Evolutionary conservation across 2,329 filamentous ascomycete species (phyloP), one percentile per base, ranked within the genome.

Genomic region (Paraconiothyrium sp.): DNA sequence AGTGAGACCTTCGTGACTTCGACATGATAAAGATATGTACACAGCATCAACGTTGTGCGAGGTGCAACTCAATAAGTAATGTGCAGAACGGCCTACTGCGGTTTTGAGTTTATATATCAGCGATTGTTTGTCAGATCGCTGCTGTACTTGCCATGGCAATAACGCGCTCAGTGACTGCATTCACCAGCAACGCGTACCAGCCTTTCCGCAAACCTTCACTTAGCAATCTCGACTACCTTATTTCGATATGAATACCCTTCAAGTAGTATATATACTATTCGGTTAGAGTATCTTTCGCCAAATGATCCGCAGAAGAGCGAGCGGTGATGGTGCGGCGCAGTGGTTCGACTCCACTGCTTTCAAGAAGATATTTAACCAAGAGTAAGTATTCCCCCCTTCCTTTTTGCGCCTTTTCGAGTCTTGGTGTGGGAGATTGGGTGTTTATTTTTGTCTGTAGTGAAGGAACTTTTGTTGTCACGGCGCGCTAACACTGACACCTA

Each of bases 321-420:
- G 32, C 32, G 32, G 48, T 22, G 32, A 51, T 32, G 27, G 35
- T 49, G 10, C 41, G 41, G n/a, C n/a, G 41, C 41, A 44, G 20
- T 46, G 43, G 43, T 46, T 46, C 43, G 43, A 46, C 20, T 44
- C n/a, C 43, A 46, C 43, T 46, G 14, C 13, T 22, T 22, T 6
- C 10, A 34, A 34, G 30, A 20, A 50, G n/a, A 22, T 8, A 22
- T 24, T 30, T 1, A 20, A 20, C 48, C 7, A 16, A 34, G n/a
- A 20, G 32, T 37, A 37, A 20, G 32, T 20, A 16, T 7, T n/a
- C 16, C 35, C 27, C 27, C 47, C n/a, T 37, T 37, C 30, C 30
- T 35, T 35, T 50, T 50, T 50, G 48, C n/a, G 48, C 32, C 48
- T 11, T 34, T 22, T 50, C 48, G 48, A 50, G 16, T 50, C 48